A percentile compares a stretch with the other conserved stretches of the same genome.
Evolutionary conservation across 495 filamentous ascomycete species (phyloP).

Genomic region (Penicillium lagena): DNA sequence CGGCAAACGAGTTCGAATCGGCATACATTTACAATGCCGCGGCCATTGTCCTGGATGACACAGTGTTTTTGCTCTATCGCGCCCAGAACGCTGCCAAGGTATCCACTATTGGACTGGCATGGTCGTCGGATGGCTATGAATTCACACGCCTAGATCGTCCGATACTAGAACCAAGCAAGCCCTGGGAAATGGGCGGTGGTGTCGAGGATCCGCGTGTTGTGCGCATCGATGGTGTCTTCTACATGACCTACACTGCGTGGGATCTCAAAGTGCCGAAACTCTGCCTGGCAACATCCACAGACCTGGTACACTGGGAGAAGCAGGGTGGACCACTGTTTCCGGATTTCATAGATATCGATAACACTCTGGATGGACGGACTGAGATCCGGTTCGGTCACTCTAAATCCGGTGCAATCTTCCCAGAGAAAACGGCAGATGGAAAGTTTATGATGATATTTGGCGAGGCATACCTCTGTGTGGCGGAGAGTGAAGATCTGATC

Average conservation of each 20-base stretch:
- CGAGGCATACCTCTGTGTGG: too few species aligned
- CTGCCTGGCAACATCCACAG: too few species aligned
- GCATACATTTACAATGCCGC: conserved; percentile 10
- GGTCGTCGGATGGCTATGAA: background rate
- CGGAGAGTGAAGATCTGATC: too few species aligned
- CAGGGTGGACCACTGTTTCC: background rate
- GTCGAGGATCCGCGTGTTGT: background rate
- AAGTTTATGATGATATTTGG: too few species aligned
- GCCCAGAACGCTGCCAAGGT: conserved; percentile 2
- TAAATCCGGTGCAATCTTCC: too few species aligned
- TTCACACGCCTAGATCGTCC: too few species aligned
- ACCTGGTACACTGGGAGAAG: background rate
- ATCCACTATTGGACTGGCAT: conserved; percentile 3
- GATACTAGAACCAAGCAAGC: too few species aligned
- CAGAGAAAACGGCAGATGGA: too few species aligned
- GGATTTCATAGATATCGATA: too few species aligned
- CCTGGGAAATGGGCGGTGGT: too few species aligned
- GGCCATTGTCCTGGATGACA: conserved; percentile 8
- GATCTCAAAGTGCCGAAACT: background rate
- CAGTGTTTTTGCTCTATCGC: conserved; percentile 9
- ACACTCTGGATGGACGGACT: too few species aligned
- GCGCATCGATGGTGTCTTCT: background rate
- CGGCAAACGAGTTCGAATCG: conserved; percentile 8
- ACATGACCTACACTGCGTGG: background rate
- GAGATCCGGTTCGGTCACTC: too few species aligned